phyloP scores from a whole-genome alignment of 2,329 filamentous ascomycete genomes.

The Hypoxylon sp. region DNA sequence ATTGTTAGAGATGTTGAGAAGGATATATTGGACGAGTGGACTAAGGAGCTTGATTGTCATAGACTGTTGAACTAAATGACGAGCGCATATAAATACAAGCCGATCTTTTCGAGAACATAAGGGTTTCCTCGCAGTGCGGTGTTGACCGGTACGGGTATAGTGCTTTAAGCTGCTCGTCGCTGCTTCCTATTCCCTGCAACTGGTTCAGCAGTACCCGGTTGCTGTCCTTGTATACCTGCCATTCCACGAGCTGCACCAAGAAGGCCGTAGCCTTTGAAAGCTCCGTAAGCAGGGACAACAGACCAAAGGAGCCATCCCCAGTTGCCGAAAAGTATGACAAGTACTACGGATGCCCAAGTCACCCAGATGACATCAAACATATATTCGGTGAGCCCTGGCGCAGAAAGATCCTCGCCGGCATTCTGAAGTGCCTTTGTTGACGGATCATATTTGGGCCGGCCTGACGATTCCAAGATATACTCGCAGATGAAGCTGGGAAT shows the following conservation, averaged over 20 bases:
- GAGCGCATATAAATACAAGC: constrained; percentile 2
- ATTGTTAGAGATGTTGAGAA: constrained; percentile 69
- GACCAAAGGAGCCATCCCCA: constrained; percentile 73
- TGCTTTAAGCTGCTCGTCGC: constrained; percentile 63
- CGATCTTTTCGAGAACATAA: background rate
- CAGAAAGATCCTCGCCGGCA: constrained; percentile 88
- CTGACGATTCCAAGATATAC: constrained; percentile 85
- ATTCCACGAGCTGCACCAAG: constrained; percentile 68
- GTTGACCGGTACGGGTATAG: background rate
- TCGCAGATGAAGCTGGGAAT: constrained; percentile 83
- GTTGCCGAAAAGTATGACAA: constrained; percentile 85
- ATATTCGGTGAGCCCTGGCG: constrained; percentile 92
- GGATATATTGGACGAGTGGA: constrained; percentile 67
- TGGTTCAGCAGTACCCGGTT: constrained; percentile 52
- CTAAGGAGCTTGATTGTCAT: constrained; percentile 60
- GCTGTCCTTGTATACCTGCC: constrained; percentile 61
- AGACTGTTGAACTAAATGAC: constrained; percentile 42
- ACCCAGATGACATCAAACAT: constrained; percentile 98
- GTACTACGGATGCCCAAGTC: constrained; percentile 82
- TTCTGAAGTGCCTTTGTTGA: constrained; percentile 75
- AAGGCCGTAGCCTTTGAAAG: constrained; percentile 67
- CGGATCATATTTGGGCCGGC: constrained; percentile 79
- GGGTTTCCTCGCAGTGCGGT: constrained; percentile 7
- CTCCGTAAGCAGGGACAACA: constrained; percentile 67
- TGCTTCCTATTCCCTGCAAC: constrained; percentile 66